Base-by-base conservation (phyloP, 2,329 filamentous ascomycete genomes). In the Blastomyces parvus region DNA sequence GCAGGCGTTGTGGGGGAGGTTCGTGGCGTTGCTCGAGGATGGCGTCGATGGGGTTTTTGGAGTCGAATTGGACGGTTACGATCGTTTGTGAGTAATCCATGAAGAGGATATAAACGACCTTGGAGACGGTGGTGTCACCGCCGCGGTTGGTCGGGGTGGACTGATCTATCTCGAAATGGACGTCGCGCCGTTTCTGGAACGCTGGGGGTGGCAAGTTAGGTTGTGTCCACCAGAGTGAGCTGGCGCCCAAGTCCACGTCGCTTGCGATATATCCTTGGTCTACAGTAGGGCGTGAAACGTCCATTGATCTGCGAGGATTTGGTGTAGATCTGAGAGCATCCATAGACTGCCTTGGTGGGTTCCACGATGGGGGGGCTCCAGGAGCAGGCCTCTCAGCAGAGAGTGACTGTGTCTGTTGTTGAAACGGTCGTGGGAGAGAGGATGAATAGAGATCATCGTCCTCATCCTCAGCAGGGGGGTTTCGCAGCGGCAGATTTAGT, bases 1-100 rank as follows among this genome's bases (percentile, higher is more conserved):
- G 89, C 57, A 92, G 84, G 27, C 85, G 83, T 11, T 88, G 83
- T 5, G 94, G 93, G 3, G 94, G 92, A 1, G 85, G 80, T 71
- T 97, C 90, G 70, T 97, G 93, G 55, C 87, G 86, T 76, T 99
- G 94, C 70, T 95, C 89, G 7, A 97, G 76, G 42, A 84, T 80
- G 13, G 87, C 88, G 70, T 93, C 87, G 1, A 84, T 80, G 2
- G 88, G 83, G 71, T 96, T 86, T 61, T 86, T 84, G 0, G 87
- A 80, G 73, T 96, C 89, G 74, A 88, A 97, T 60, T 83, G 86
- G 22, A 87, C 89, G 0, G 88, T 91, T 70, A 99, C 84, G 67
- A 95, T 82, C 0, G 93, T 97, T 74, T 97, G 94, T 22, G 92
- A 97, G 75, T 99, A 99, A 77, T 99, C 94, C 70, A 91, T 87